Evolutionary conservation across 768 basidiomycete genomes (phyloP).

Genomic region (Termitomyces sp.): DNA sequence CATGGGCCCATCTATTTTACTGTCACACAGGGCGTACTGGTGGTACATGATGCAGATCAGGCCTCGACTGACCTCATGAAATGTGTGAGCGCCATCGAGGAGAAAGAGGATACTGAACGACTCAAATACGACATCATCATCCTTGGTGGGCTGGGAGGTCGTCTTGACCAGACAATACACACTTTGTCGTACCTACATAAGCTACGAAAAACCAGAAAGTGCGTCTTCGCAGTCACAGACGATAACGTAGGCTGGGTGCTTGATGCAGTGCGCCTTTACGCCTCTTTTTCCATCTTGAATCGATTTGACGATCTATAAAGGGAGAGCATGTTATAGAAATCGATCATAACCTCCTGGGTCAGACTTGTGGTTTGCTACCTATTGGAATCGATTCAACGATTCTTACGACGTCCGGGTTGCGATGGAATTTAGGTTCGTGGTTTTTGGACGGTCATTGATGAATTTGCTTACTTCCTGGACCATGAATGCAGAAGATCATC

Average conservation of each 20-base stretch:
- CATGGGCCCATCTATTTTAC: not conserved
- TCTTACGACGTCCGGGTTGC: constrained; percentile 77
- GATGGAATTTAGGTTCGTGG: constrained; percentile 81
- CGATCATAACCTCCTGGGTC: constrained; percentile 69
- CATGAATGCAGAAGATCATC: constrained; percentile 38
- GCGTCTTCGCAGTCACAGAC: constrained; percentile 78
- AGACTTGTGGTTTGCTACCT: constrained; percentile 93
- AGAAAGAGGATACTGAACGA: constrained; percentile 43
- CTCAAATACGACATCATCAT: constrained; percentile 67
- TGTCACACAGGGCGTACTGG: constrained; percentile 52
- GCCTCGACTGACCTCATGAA: constrained; percentile 96
- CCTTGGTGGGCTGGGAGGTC: constrained; percentile 84
- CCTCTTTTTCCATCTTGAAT: not conserved
- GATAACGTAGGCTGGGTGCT: constrained; percentile 92
- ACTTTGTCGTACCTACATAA: constrained; percentile 83
- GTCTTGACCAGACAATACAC: constrained; percentile 92
- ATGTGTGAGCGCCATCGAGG: constrained; percentile 62
- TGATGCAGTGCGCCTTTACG: constrained; percentile 43
- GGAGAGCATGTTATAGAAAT: constrained; percentile 79
- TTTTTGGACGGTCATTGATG: not conserved
- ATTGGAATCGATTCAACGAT: constrained; percentile 74
- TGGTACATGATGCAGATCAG: constrained; percentile 67
- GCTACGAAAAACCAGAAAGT: constrained; percentile 51
- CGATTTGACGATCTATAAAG: constrained; percentile 29
- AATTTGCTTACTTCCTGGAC: not conserved